Percentiles rank a stretch among this genome's conserved stretches.
Conservation (phyloP, 129 eudicot species). For the Chrysanthemum makinoi region DNA sequence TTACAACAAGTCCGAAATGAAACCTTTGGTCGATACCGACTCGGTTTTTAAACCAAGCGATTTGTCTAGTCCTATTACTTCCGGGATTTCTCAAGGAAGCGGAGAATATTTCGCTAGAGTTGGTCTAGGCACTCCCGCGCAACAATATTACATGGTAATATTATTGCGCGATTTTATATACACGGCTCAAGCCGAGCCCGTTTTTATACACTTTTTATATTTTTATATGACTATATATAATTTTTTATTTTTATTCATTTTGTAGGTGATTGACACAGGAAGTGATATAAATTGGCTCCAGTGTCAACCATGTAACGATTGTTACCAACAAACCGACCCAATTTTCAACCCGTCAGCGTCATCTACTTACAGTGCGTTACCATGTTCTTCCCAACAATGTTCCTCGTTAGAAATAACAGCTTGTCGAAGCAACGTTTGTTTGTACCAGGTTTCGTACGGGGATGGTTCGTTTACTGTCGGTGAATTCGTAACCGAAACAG, state of each 20-base stretch:
- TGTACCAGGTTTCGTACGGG: slow-evolving; percentile 80
- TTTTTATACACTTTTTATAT: no score
- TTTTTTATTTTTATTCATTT: no score
- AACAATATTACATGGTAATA: slow-evolving; percentile 41
- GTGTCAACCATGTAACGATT: slow-evolving; percentile 65
- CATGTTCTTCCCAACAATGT: slow-evolving; percentile 52
- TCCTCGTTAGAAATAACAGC: slow-evolving; percentile 35
- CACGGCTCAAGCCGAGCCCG: no score
- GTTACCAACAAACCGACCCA: slow-evolving; percentile 76
- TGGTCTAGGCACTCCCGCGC: slow-evolving; percentile 67
- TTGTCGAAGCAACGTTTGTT: slow-evolving; percentile 44
- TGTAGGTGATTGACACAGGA: slow-evolving; percentile 51
- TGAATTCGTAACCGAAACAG: slow-evolving; percentile 61
- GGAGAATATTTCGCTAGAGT: slow-evolving; percentile 81
- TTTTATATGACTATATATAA: no score
- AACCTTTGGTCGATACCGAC: slow-evolving; percentile 18
- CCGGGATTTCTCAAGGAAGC: slow-evolving; percentile 66
- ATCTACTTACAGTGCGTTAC: slow-evolving; percentile 27
- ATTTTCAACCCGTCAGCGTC: slow-evolving; percentile 48
- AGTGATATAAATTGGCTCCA: slow-evolving; percentile 89
- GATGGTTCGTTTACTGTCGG: slow-evolving; percentile 87
- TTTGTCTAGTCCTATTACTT: slow-evolving; percentile 42
- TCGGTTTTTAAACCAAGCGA: slow-evolving; percentile 25
- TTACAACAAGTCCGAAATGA: slow-evolving; percentile 21
- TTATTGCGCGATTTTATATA: no score